A percentile compares a stretch with the other conserved stretches of the same genome.
These are phyloP conservation scores for Lenzites betulinus DNA, from an alignment of 768 basidiomycete genomes.

Conservation along the genomic window DNA sequence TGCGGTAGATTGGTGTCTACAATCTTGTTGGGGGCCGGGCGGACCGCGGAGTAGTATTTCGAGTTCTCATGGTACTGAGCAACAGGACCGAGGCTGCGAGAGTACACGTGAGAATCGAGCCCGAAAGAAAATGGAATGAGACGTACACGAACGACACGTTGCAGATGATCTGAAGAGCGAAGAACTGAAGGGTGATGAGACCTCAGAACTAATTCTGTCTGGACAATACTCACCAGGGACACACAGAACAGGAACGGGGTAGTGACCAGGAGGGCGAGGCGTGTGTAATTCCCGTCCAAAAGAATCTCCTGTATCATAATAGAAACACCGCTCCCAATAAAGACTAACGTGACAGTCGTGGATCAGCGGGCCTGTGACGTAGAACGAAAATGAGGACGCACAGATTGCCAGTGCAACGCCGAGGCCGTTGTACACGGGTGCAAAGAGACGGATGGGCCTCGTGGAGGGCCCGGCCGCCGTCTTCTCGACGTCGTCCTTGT, in stretches of 20 bases:
- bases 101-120: neutral
- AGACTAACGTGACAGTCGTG: constrained; percentile 45
- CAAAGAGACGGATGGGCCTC: constrained; percentile 55
- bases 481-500: constrained; percentile 54
- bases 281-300: constrained; percentile 61
- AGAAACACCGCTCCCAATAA: constrained; percentile 61
- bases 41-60: constrained; percentile 73
- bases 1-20: constrained; percentile 70
- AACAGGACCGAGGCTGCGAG: constrained; percentile 72
- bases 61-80: constrained; percentile 87
- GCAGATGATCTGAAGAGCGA: constrained; percentile 64
- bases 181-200: constrained; percentile 47
- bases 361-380: neutral
- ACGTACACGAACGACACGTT: constrained; percentile 69
- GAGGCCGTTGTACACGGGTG: constrained; percentile 71
- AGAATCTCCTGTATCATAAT: constrained; percentile 65
- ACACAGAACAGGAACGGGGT: constrained; percentile 77
- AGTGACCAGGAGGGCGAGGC: constrained; percentile 68
- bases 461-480: constrained; percentile 35
- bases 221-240: constrained; percentile 54
- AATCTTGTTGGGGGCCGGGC: constrained; percentile 60
- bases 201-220: neutral
- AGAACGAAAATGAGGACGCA: constrained; percentile 34
- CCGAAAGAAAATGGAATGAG: neutral
- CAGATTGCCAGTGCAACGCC: constrained; percentile 66